A percentile compares a stretch with the other conserved stretches of the same genome.
phyloP scores from a whole-genome alignment of 176 grass and related monocot genomes.

The Avena sativa region DNA sequence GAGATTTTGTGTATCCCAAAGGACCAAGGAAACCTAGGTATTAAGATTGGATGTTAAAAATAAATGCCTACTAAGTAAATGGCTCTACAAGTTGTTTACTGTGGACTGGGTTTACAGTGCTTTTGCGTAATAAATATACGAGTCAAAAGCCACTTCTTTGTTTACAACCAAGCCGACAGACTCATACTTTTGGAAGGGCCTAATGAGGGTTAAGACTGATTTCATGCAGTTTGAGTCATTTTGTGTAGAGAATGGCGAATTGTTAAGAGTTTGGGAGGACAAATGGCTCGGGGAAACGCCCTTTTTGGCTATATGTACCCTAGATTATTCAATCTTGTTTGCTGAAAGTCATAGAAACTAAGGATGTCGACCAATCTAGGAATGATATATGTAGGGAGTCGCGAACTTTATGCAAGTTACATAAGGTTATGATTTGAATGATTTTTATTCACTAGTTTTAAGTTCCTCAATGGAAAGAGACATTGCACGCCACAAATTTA shows the following conservation, averaged over 20 bases:
- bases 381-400: conserved; percentile 8
- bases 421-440: neutral
- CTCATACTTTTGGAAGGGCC: neutral
- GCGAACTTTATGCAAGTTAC: neutral
- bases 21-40: neutral
- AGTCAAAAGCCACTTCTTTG: neutral
- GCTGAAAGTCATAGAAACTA: neutral
- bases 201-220: neutral
- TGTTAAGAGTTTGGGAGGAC: neutral
- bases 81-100: neutral
- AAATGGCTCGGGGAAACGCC: neutral
- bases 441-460: neutral
- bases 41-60: conserved; percentile 1
- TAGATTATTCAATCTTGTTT: neutral
- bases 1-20: neutral
- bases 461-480: neutral
- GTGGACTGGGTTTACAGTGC: neutral
- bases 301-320: neutral
- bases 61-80: neutral
- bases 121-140: no score
- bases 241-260: neutral
- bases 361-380: conserved; percentile 5
- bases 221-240: neutral
- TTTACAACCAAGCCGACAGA: neutral
- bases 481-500: conserved; percentile 4